These are phyloP conservation scores for Sarcodon aspratus DNA, from an alignment of 768 basidiomycete species.

Conservation along the genomic window DNA sequence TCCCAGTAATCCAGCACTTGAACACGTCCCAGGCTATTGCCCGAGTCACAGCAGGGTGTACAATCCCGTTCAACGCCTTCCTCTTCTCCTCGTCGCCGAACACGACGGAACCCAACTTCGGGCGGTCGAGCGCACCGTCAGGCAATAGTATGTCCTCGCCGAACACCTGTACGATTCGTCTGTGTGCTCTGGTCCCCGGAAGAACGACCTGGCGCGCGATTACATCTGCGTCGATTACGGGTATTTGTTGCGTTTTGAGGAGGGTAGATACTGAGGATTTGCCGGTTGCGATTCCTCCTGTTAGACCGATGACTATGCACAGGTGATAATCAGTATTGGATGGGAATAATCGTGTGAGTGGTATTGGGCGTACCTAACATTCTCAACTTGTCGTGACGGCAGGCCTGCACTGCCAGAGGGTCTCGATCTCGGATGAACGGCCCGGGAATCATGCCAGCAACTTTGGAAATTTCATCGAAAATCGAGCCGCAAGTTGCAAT, in stretches of 20 bases:
- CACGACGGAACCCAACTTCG: constrained; percentile 73
- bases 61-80: constrained; percentile 66
- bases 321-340: neutral
- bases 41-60: constrained; percentile 83
- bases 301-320: constrained; percentile 79
- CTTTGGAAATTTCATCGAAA: too few relatives aligned
- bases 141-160: constrained; percentile 54
- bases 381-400: neutral
- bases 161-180: constrained; percentile 56
- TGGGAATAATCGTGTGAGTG: neutral
- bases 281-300: constrained; percentile 93
- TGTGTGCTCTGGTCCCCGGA: constrained; percentile 69
- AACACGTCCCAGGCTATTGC: constrained; percentile 66
- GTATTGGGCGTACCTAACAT: constrained; percentile 1
- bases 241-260: constrained; percentile 52
- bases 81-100: constrained; percentile 71
- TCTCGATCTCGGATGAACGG: too few relatives aligned
- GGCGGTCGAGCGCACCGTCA: constrained; percentile 71
- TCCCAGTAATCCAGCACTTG: constrained; percentile 63
- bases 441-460: too few relatives aligned
- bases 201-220: constrained; percentile 79
- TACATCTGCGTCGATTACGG: constrained; percentile 89
- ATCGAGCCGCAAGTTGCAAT: too few relatives aligned
- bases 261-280: constrained; percentile 87
- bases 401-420: too few relatives aligned